Base-by-base conservation (phyloP, 1,284 basidiomycete genomes). In the Trametes pubescens region DNA sequence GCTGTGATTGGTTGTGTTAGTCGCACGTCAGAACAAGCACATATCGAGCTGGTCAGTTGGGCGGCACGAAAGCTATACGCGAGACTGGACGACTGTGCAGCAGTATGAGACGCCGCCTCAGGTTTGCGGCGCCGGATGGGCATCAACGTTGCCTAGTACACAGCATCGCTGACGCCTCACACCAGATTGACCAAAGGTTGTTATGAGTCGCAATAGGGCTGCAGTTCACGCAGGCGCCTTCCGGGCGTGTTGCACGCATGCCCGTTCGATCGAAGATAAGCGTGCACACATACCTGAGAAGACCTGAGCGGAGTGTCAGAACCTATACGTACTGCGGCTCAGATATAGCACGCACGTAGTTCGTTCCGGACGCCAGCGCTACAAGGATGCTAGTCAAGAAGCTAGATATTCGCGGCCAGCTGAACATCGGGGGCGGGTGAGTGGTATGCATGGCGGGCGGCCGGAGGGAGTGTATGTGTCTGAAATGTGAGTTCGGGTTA, bases 301-400 rank as follows among this genome's bases (percentile, higher is more conserved):
- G 43, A 86, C 86, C 85, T 74, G 83, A 84, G 66, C 84, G 21
- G 82, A 81, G 82, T 84, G 57, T 64, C 35, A 53, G 51, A 24
- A 13, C 35, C 13, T 21, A 44, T 22, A 48, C 48, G 13, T 40
- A 10, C 35, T 24, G 18, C 43, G 11, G 47, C 32, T 16, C 18
- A 22, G 40, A 9, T 58, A 51, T 24, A 58, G 32, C 47, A 55
- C 79, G 61, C 74, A 91, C 90, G 82, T 92, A 91, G 71, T 90
- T 90, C 9, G 90, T 90, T 32, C 90, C 90, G 29, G 89, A 88
- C 64, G 84, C 77, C 51, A 90, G 71, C 0, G 87, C 80, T 1
- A 88, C 87, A 22, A 89, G 68, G 51, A 89, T 68, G 18, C 86
- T 86, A n/a, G 82, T 79, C 22, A 84, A 29, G 16, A 90, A 79